Base-by-base conservation (phyloP, 2,329 filamentous ascomycete genomes). In the Fusarium tuaranense region DNA sequence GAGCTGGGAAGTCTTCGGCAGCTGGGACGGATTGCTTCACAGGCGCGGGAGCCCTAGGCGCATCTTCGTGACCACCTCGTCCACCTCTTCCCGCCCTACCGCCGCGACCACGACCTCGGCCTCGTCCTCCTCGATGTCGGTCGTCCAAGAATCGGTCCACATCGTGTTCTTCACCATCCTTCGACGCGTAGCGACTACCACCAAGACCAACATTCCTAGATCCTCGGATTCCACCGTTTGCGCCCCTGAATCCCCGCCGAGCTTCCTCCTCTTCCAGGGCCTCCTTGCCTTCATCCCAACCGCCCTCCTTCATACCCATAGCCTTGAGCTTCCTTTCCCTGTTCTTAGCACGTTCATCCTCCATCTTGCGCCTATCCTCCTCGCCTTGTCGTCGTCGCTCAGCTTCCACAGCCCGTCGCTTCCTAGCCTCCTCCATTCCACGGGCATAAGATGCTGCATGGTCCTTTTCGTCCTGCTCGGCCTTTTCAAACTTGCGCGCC, bases 231-330 rank as follows among this genome's bases (percentile, higher is more conserved):
- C 83, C 84, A 27, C 84, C 84, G 32, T 84, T 83, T 44, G 84
- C 82, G 12, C 85, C 84, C 2, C 85, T 82, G 67, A 88, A 89
- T 7, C 79, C 81, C 18, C 82, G 78, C 30, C 81, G 78, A 4
- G 79, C 78, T 39, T 87, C 84, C 68, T 87, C 85, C 46, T 85
- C 84, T 18, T 80, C 82, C 16, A 82, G 75, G 13, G 83, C 81
- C 48, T 86, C 83, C 81, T 91, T 91, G 46, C 89, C 89, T 77
- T 89, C 86, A 68, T 92, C 90, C 90, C 90, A 92, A 71, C 84
- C 86, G 34, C 85, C 86, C 44, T 89, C 86, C 79, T 87, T 88
- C 57, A 82, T 83, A 34, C 86, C 85, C 83, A 91, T 87, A 1
- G 90, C 90, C 74, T 88, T 88, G 22, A 92, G 83, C 79, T 92